A percentile compares a stretch with the other conserved stretches of the same genome.
These are phyloP conservation scores for Russula emetica DNA, from an alignment of 768 basidiomycete species.

Conservation along the genomic window DNA sequence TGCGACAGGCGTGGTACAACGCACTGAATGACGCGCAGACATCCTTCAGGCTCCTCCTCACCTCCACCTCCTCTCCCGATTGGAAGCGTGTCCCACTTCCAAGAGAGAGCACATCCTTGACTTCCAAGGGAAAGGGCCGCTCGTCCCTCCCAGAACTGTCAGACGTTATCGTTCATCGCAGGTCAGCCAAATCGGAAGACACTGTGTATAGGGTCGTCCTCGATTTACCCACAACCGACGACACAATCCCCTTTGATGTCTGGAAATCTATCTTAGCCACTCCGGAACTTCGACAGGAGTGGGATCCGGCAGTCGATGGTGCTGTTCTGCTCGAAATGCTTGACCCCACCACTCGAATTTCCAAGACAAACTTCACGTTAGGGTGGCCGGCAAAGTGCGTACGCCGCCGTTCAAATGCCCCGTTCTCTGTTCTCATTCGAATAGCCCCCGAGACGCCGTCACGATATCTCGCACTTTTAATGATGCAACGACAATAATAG, in stretches of 20 bases:
- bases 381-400: conserved; percentile 97
- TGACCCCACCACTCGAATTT: conserved; percentile 79
- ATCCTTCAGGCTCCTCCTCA: conserved; percentile 73
- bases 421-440: neutral
- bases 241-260: conserved; percentile 57
- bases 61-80: conserved; percentile 60
- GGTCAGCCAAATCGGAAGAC: conserved; percentile 63
- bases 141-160: conserved; percentile 53
- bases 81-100: conserved; percentile 74
- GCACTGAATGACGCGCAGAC: conserved; percentile 71
- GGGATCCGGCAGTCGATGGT: conserved; percentile 92
- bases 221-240: conserved; percentile 65
- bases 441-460: conserved; percentile 87
- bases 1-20: conserved; percentile 78
- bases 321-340: conserved; percentile 80
- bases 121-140: conserved; percentile 61
- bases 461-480: conserved; percentile 85
- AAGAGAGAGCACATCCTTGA: conserved; percentile 38
- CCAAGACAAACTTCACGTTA: conserved; percentile 84
- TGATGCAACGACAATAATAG: conserved; percentile 78
- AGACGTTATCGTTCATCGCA: conserved; percentile 77
- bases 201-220: conserved; percentile 76
- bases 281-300: conserved; percentile 82
- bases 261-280: conserved; percentile 81
- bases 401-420: neutral